These are phyloP conservation scores for Venturia oleaginea DNA, from an alignment of 2,329 filamentous ascomycete genomes.

Conservation along the genomic window DNA sequence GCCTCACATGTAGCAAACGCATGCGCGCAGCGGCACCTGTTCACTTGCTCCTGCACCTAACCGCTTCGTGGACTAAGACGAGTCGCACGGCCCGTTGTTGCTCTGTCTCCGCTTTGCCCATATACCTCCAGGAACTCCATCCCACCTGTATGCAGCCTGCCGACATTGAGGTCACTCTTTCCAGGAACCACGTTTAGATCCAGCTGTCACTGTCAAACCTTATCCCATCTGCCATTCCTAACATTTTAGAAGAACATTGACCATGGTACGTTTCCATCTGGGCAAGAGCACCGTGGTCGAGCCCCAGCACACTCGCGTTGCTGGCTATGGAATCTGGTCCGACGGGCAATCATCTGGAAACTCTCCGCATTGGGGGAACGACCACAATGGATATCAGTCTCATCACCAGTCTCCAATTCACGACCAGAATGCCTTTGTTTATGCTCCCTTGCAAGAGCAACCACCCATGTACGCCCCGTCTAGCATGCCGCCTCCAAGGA, in stretches of 20 bases:
- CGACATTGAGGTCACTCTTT: constrained; percentile 11
- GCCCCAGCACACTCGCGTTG: constrained; percentile 26
- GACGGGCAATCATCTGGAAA: constrained; percentile 21
- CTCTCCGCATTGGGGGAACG: constrained; percentile 23
- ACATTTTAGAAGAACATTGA: constrained; percentile 4
- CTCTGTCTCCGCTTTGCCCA: background rate
- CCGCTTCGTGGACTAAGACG: constrained; percentile 3
- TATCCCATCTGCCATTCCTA: background rate
- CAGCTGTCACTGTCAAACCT: constrained; percentile 4
- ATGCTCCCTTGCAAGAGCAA: constrained; percentile 31
- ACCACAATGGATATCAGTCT: constrained; percentile 23
- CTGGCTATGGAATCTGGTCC: constrained; percentile 26
- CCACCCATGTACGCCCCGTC: constrained; percentile 25
- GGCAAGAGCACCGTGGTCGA: constrained; percentile 34
- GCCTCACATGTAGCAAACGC: constrained; percentile 11
- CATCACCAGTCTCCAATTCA: constrained; percentile 32
- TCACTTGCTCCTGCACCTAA: constrained; percentile 13
- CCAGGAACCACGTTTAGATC: constrained; percentile 7
- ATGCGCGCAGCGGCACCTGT: constrained; percentile 7
- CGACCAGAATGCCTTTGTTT: constrained; percentile 31
- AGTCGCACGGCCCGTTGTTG: constrained; percentile 13
- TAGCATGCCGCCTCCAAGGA: constrained; percentile 31
- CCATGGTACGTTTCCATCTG: background rate
- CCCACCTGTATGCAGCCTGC: constrained; percentile 12
- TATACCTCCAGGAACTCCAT: constrained; percentile 11